Evolutionary conservation across 495 filamentous ascomycete species (phyloP), one percentile per base, ranked within the genome.

Genomic region (Massariosphaeria phaeospora): DNA sequence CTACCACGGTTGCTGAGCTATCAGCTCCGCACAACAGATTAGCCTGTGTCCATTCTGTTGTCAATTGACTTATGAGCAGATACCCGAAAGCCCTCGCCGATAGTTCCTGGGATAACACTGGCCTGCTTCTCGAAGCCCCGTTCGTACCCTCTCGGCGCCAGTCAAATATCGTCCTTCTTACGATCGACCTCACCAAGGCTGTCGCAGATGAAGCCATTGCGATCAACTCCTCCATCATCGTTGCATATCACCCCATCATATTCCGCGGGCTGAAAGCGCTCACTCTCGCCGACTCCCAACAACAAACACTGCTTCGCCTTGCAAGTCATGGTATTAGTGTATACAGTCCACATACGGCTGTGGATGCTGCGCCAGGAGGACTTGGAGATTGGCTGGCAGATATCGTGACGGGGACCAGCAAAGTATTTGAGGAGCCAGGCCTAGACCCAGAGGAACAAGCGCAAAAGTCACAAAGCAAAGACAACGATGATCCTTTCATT

Each of bases 161-260:
- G 63, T 83, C 75, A 58, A 88, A 88, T 70, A 82, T 81, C 1
- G 87, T 91, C 45, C 84, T 98, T 26, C 76, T 98, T 27, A 88
- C 93, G 12, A 89, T 96, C 64, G 93, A 98, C 70, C 78, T 98
- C 23, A 97, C 93, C 0, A 80, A 79, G 46, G 79, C 80, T 1
- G 93, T 98, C n/a, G 91, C 84, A 20, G 85, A 95, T 49, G 93
- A 98, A 69, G 93, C 93, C 39, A 88, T 98, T 48, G 68, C 74
- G 23, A 78, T 84, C 47, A 76, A 79, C 39, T 83, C 83, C 58
- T 94, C 85, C 0, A 77, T 90, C 45, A 81, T 98, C 51, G 77
- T 98, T 21, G 82, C 88, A 57, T 98, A 98, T 66, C 93, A 98
- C 69, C 93, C 93, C 8, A 90, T 97, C 63, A 97, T 98, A 63